Percentiles rank a stretch among this genome's conserved stretches.
phyloP scores from a whole-genome alignment of 177 flowering plant genomes.

The Telopea speciosissima region DNA sequence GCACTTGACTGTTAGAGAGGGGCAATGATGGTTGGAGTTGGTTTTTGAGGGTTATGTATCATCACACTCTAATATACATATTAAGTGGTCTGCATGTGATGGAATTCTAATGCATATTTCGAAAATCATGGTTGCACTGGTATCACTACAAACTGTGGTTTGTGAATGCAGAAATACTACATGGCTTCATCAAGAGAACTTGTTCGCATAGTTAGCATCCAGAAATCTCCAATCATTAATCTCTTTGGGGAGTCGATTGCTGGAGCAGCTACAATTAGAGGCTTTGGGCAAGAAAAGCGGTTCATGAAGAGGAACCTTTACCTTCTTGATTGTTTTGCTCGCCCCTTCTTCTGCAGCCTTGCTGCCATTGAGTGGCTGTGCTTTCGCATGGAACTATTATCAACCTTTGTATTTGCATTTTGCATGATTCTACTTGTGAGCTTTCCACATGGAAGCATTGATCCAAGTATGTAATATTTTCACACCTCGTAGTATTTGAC shows the following conservation, averaged over 20 bases:
- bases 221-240: constrained; percentile 91
- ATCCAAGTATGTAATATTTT: constrained; percentile 72
- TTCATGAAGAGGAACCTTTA: constrained; percentile 92
- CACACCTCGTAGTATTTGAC: not conserved
- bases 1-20: not conserved
- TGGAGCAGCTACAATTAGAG: constrained; percentile 95
- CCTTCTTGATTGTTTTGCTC: constrained; percentile 93
- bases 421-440: constrained; percentile 95
- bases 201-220: constrained; percentile 92
- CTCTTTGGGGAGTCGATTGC: constrained; percentile 97
- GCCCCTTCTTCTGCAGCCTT: constrained; percentile 94
- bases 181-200: constrained; percentile 98
- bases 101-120: not conserved
- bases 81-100: not conserved
- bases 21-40: not conserved
- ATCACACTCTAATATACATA: not conserved
- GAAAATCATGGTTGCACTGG: not conserved
- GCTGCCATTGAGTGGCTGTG: constrained; percentile 99
- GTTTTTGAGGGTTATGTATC: constrained; percentile 1
- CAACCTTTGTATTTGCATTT: constrained; percentile 95
- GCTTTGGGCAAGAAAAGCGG: constrained; percentile 92
- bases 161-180: constrained; percentile 82
- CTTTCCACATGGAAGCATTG: constrained; percentile 89
- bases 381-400: constrained; percentile 92
- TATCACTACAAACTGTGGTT: not conserved